Evolutionary conservation across 2,329 filamentous ascomycete genomes (phyloP).

Genomic region (Pseudocercospora musae): DNA sequence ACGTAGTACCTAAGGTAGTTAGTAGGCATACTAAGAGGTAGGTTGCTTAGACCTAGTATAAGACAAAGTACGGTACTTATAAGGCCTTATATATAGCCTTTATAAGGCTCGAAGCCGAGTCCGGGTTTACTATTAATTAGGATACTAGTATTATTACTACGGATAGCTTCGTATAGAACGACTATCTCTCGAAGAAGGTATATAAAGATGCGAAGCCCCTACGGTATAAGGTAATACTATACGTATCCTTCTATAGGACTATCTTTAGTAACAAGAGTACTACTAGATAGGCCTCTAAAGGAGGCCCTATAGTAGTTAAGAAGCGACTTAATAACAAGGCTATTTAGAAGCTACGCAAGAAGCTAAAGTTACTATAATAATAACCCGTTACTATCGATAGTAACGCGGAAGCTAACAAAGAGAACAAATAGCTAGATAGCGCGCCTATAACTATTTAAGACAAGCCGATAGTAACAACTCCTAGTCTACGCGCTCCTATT

Average conservation of each 20-base stretch:
- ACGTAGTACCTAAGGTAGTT: too few species aligned
- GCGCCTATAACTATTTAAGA: neutral
- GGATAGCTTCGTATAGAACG: neutral
- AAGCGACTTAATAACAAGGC: neutral
- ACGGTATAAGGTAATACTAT: neutral
- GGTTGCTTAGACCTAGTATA: too few species aligned
- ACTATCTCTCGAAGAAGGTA: neutral
- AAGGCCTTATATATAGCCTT: neutral
- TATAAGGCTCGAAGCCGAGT: neutral
- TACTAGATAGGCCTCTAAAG: neutral
- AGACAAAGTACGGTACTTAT: too few species aligned
- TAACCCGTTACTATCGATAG: neutral
- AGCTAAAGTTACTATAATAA: neutral
- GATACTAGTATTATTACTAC: too few species aligned
- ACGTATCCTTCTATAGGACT: neutral
- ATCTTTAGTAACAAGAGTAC: neutral
- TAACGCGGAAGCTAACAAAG: neutral
- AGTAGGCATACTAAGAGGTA: too few species aligned
- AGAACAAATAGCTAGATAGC: neutral
- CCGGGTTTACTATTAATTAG: neutral
- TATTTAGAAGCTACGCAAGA: neutral
- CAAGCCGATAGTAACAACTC: too few species aligned
- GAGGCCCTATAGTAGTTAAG: neutral
- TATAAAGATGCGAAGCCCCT: neutral
- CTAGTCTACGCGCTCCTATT: neutral